These are phyloP conservation scores for Xylariaceae sp. DNA, from an alignment of 2,329 filamentous ascomycete species.

Conservation along the genomic window DNA sequence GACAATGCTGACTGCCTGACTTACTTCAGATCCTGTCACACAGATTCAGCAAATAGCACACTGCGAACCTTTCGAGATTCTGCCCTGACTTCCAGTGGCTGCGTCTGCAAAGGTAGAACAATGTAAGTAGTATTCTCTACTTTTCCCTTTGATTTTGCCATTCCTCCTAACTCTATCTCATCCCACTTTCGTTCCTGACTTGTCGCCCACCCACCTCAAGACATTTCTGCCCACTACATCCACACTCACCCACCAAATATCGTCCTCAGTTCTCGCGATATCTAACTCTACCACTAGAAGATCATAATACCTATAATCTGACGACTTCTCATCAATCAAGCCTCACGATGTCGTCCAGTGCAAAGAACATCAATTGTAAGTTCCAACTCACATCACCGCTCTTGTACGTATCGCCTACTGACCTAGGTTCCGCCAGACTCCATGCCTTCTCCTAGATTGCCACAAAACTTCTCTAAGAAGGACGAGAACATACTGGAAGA, in stretches of 20 bases:
- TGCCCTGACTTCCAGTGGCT: background rate
- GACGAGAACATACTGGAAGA: background rate
- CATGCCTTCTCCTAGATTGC: background rate
- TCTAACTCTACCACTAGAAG: background rate
- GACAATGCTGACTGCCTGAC: background rate
- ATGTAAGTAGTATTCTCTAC: background rate
- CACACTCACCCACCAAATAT: background rate
- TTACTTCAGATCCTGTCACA: background rate
- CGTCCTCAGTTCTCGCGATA: background rate
- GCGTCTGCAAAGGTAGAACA: background rate
- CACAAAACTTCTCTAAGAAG: background rate
- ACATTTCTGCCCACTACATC: background rate
- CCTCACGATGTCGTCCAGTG: background rate
- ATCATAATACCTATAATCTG: background rate
- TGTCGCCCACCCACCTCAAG: background rate
- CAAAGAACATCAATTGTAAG: constrained; percentile 2
- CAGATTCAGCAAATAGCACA: background rate
- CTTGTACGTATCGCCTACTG: background rate
- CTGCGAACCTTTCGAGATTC: background rate
- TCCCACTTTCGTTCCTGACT: background rate
- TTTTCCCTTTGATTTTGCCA: background rate
- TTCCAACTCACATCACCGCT: background rate
- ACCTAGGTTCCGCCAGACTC: background rate
- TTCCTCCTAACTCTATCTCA: background rate
- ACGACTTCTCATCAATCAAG: background rate